Conservation (phyloP, 352 stramenopile genomes). For the Phytophthora niederhauseri region DNA sequence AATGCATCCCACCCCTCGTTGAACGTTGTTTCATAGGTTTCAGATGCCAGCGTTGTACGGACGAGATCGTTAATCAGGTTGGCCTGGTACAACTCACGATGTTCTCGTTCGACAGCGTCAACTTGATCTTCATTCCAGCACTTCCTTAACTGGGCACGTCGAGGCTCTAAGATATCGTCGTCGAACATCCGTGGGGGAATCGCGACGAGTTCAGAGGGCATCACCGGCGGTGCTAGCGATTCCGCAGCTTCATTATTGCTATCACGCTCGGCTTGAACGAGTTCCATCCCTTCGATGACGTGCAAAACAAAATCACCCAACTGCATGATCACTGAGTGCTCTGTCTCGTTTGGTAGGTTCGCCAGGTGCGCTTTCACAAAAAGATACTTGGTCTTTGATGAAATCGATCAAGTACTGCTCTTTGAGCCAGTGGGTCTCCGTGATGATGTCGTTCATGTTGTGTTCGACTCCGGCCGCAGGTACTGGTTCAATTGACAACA, state of each 20-base stretch:
- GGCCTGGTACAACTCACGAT: slow-evolving; percentile 5
- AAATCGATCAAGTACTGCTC: not conserved
- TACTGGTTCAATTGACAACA: not conserved
- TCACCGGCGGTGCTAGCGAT: not conserved
- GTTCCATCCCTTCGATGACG: slow-evolving; percentile 3
- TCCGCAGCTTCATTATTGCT: slow-evolving; percentile 2
- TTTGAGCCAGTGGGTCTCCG: not conserved
- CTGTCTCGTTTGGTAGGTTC: no score
- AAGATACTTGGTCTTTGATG: not conserved
- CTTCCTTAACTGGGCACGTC: not conserved
- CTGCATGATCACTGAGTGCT: not conserved
- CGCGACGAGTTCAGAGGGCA: not conserved
- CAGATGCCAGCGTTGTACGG: not conserved
- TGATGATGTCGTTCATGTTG: not conserved
- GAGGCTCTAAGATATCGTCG: not conserved
- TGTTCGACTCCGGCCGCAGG: not conserved
- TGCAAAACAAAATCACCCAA: not conserved
- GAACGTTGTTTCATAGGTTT: slow-evolving; percentile 7
- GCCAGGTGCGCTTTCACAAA: not conserved
- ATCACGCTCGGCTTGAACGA: slow-evolving; percentile 5
- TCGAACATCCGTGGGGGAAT: not conserved
- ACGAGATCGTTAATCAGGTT: slow-evolving; percentile 2
- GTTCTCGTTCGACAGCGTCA: not conserved
- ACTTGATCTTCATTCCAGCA: slow-evolving; percentile 1
- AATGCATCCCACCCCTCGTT: slow-evolving; percentile 2